These are phyloP conservation scores for Rosa persica DNA, from an alignment of 306 rosid species.

Conservation along the genomic window DNA sequence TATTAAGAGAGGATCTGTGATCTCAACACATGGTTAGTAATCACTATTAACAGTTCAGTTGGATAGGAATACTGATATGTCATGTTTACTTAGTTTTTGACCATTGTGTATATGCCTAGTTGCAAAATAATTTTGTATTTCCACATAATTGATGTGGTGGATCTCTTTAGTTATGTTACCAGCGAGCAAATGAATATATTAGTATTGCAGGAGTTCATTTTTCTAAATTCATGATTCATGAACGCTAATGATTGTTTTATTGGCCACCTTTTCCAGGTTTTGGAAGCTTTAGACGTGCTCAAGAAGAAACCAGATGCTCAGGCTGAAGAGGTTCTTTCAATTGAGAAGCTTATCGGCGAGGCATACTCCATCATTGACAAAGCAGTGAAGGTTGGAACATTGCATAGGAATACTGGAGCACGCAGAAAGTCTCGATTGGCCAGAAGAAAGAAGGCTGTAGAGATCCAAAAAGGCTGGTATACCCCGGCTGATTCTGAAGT, in stretches of 20 bases:
- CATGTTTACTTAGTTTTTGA: no score
- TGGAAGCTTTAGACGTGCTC: constrained; percentile 77
- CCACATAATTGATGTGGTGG: background rate
- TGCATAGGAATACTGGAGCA: constrained; percentile 91
- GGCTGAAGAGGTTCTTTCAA: constrained; percentile 63
- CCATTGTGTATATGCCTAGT: no score
- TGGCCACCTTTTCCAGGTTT: constrained; percentile 53
- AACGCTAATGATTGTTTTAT: background rate
- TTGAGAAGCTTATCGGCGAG: constrained; percentile 92
- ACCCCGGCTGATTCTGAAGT: constrained; percentile 45
- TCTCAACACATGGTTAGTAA: background rate
- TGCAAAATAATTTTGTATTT: background rate
- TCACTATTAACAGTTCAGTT: background rate
- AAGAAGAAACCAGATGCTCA: constrained; percentile 76
- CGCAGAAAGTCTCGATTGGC: constrained; percentile 90
- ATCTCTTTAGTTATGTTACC: no score
- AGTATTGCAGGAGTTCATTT: background rate
- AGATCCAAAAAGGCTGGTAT: constrained; percentile 96
- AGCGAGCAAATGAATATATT: background rate
- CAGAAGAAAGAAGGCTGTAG: constrained; percentile 85
- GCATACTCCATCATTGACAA: constrained; percentile 91
- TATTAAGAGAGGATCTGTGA: background rate
- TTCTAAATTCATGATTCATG: background rate
- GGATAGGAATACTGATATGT: background rate
- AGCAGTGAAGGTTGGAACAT: constrained; percentile 86